Evolutionary conservation across 177 flowering plant genomes (phyloP), one percentile per base, ranked within the genome.

Genomic region (Telopea speciosissima): DNA sequence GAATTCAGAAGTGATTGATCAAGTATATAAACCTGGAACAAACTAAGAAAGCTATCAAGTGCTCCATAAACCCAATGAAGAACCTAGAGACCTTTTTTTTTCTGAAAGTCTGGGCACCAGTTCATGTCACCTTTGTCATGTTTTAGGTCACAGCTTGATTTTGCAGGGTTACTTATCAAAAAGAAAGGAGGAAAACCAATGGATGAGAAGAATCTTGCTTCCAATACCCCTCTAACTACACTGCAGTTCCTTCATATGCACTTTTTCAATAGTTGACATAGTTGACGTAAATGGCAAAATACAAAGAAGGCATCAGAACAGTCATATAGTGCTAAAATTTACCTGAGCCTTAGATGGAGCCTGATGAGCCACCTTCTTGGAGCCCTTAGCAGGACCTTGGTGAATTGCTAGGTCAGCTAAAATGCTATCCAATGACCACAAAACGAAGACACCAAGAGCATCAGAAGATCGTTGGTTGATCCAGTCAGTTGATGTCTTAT

Each of bases 401-500:
- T 87, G 94, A 79, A 66, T 73, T 54, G 85, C 87, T 65, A 90
- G 70, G 77, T 90, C 99, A 63, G 84, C 79, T 42, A 92, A 76
- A 81, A 90, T 87, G 80, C 87, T 72, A 54, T 91, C 93, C 64
- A 90, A 70, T 23, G 83, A 79, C 96, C 96, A 88, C 31, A 88
- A 56, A 33, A 85, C 88, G 84, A 93, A 95, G 24, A 84, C 77
- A 65, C 79, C 79, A 70, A 95, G 90, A 1, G 93, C 88, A 67
- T 88, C 91, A 33, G 68, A 40, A 40, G 95, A 79, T 10, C 82
- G 82, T 40, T 84, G 81, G 77, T 83, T 86, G 76, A 95, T 85
- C 99, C 99, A 95, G 56, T 90, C 99, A 79, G 74, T 83, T 63
- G 97, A 88, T 66, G 91, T 89, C 82, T 83, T 95, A 69, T 86